Evolutionary conservation across 2,329 filamentous ascomycete genomes (phyloP), one percentile per base, ranked within the genome.

Genomic region (Chaetomium sp.): DNA sequence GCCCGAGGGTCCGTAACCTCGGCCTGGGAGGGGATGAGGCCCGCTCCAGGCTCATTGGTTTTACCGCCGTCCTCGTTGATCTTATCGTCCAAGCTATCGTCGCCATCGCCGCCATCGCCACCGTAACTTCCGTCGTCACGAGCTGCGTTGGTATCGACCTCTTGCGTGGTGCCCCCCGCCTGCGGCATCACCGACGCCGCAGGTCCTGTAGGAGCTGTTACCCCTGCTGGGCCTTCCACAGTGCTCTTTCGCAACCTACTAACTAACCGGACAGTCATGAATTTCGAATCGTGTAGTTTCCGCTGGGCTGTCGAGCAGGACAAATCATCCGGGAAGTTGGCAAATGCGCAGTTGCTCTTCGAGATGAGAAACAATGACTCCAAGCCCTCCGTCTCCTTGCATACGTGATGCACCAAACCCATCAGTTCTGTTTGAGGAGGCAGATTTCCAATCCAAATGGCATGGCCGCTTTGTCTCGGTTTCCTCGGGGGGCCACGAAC

Each of bases 331-430:
- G 86, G 88, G 69, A 95, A 97, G 67, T 97, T 97, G 61, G 95
- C 90, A 73, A 97, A 97, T 0, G 91, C 92, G 67, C 92, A 97
- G 68, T 96, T 96, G 69, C 91, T 96, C 70, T 96, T 96, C 0
- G 91, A 92, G 42, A 97, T 97, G 38, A 97, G 75, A 63, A 97
- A 96, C 0, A 97, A 76, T 47, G 91, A 96, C 68, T 96, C 88
- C 27, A 97, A 82, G 1, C 91, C 81, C 0, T 79, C 80, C 0
- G 89, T 86, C 61, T 91, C 87, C 60, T 82, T 84, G 59, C 89
- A 95, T 56, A 96, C 94, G 68, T 96, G 89, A 57, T 94, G 84
- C 52, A 96, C 95, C n/a, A 97, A 75, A 56, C 82, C 87, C 71
- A 90, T 85, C 10, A 97, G 78, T 42, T 86, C 86, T 0, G 91